These are phyloP conservation scores for Copromyces sp. DNA, from an alignment of 495 filamentous ascomycete species.

Conservation along the genomic window DNA sequence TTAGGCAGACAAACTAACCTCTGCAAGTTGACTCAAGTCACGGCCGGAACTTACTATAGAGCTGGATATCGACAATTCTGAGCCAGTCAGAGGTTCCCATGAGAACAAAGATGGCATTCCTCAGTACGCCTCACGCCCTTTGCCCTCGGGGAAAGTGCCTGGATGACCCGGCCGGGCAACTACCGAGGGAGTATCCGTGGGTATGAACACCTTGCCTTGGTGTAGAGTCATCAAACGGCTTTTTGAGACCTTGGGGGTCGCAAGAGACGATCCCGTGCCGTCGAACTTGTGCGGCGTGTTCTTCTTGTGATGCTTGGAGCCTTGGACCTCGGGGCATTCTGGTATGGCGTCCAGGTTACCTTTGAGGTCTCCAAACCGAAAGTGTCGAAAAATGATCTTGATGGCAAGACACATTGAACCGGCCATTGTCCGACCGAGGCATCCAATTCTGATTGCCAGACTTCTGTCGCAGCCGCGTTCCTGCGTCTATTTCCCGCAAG, in stretches of 20 bases:
- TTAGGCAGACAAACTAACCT: background rate
- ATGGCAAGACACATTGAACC: background rate
- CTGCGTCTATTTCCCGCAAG: background rate
- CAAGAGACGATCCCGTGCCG: background rate
- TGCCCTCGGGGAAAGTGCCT: background rate
- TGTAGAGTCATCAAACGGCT: background rate
- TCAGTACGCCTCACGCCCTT: background rate
- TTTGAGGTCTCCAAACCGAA: background rate
- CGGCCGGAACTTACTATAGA: background rate
- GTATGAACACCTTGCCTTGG: background rate
- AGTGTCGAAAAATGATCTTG: background rate
- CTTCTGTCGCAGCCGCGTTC: background rate
- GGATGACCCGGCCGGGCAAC: background rate
- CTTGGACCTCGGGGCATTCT: background rate
- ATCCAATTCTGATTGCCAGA: background rate
- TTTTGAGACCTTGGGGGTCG: background rate
- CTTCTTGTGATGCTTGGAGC: background rate
- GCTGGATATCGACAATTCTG: background rate
- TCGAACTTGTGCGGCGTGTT: background rate
- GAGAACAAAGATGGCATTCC: background rate
- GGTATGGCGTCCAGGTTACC: background rate
- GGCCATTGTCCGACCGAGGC: background rate
- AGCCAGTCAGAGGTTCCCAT: background rate
- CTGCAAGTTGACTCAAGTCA: background rate
- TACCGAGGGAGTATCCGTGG: background rate